Base-by-base conservation (phyloP, 495 filamentous ascomycete species). In the Podospora fimiseda region DNA sequence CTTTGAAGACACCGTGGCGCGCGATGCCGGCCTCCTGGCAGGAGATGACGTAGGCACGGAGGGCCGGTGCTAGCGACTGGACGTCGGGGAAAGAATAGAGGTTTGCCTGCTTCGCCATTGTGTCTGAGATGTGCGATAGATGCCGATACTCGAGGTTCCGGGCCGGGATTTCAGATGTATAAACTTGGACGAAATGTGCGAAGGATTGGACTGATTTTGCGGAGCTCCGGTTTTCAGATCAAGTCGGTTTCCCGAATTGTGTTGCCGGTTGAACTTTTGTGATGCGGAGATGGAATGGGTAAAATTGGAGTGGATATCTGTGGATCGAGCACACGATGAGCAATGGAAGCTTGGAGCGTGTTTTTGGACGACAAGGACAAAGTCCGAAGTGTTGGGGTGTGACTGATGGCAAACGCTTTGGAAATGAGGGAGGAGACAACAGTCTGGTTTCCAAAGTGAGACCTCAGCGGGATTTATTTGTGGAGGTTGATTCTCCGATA, bases 1-100 rank as follows among this genome's bases (percentile, higher is more conserved):
- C 75, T 64, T 91, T 91, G 79, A 98, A 96, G 61, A 76, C 80
- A 48, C 75, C 72, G 70, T 98, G 93, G 45, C 90, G 88, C 42
- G 74, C 72, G 15, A 97, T 62, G 24, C 88, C 88, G 27, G 83
- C 79, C 59, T 84, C 86, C 72, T 98, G 92, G 56, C 74, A 78
- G 41, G 82, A 75, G 53, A 96, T 74, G 53, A 98, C 74, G 69
- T 94, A 97, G 56, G 79, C 73, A 59, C 90, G 82, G 50, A 98
- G 80, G 60, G 82, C 80, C 18, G 75, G 66, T 16, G 89, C 88
- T 46, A 98, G 83, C 7, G 80, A 71, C 51, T 83, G 79, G 53
- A 76, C 69, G 67, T 76, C 75, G 43, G 75, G 65, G 70, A 92
- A 98, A 53, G 87, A 81, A 76, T 88, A 94, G 59, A 98, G 85